These are phyloP conservation scores for Fusarium pseudonygamai DNA, from an alignment of 2,329 filamentous ascomycete genomes.

Conservation along the genomic window DNA sequence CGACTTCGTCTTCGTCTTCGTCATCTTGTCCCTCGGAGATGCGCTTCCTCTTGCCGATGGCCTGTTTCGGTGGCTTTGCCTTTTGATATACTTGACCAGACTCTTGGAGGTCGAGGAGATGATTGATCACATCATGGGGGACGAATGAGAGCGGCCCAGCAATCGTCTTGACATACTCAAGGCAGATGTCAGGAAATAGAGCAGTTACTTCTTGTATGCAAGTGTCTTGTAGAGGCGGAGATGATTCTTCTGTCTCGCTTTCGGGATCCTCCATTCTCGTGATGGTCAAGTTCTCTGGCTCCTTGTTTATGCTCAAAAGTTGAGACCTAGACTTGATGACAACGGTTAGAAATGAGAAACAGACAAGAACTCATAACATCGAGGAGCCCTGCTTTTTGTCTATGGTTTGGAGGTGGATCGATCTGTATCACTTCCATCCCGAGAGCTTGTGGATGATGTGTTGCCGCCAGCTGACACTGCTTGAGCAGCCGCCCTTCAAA, in stretches of 20 bases:
- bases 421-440: background rate
- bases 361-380: background rate
- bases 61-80: constrained; percentile 41
- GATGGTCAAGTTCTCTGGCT: background rate
- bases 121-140: constrained; percentile 46
- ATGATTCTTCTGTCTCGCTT: background rate
- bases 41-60: constrained; percentile 55
- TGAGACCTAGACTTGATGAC: background rate
- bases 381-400: background rate
- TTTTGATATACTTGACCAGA: constrained; percentile 48
- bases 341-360: constrained; percentile 13
- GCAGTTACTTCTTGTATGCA: constrained; percentile 28
- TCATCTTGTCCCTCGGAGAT: constrained; percentile 35
- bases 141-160: constrained; percentile 43
- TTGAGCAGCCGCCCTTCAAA: background rate
- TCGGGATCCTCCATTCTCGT: constrained; percentile 15
- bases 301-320: background rate
- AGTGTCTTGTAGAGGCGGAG: background rate
- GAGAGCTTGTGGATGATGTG: background rate
- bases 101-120: constrained; percentile 54
- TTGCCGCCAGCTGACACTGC: background rate
- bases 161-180: constrained; percentile 47
- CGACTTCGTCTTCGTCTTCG: background rate
- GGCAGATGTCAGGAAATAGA: constrained; percentile 59
- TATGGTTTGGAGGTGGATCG: background rate